Evolutionary conservation across 108 stramenopile species (phyloP).

Genomic region (Skeletonema costatum): DNA sequence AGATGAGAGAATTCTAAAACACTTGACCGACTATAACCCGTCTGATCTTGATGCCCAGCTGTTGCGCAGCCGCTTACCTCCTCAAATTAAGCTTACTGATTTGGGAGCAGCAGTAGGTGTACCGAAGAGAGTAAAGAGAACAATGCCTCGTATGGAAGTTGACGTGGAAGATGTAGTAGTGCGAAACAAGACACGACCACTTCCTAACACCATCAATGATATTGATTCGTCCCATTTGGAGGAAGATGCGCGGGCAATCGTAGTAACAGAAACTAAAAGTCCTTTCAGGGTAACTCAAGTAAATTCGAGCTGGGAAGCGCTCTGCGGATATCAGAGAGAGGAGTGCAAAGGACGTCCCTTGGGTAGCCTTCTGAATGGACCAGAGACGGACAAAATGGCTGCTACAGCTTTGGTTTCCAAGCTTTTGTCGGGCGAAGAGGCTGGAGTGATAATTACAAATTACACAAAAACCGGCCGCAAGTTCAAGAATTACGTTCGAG

Average conservation of each 20-base stretch:
- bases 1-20: conserved; percentile 24
- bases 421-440: conserved; percentile 65
- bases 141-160: conserved; percentile 5
- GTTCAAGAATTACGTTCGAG: conserved; percentile 71
- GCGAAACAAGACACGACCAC: not conserved
- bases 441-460: conserved; percentile 70
- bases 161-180: not conserved
- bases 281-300: conserved; percentile 77
- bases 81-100: conserved; percentile 19
- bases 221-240: conserved; percentile 23
- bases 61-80: conserved; percentile 20
- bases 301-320: conserved; percentile 70
- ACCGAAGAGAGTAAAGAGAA: conserved; percentile 3
- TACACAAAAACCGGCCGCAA: conserved; percentile 68
- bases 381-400: conserved; percentile 58
- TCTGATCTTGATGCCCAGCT: conserved; percentile 13
- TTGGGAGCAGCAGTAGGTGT: conserved; percentile 1
- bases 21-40: conserved; percentile 24
- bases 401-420: conserved; percentile 58
- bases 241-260: conserved; percentile 57
- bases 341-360: conserved; percentile 67
- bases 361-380: conserved; percentile 60
- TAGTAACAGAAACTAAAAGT: conserved; percentile 59
- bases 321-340: conserved; percentile 68
- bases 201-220: conserved; percentile 24